A percentile compares a stretch with the other conserved stretches of the same genome.
Evolutionary conservation across 2,329 filamentous ascomycete species (phyloP).

Genomic region (Cadophora gregata): DNA sequence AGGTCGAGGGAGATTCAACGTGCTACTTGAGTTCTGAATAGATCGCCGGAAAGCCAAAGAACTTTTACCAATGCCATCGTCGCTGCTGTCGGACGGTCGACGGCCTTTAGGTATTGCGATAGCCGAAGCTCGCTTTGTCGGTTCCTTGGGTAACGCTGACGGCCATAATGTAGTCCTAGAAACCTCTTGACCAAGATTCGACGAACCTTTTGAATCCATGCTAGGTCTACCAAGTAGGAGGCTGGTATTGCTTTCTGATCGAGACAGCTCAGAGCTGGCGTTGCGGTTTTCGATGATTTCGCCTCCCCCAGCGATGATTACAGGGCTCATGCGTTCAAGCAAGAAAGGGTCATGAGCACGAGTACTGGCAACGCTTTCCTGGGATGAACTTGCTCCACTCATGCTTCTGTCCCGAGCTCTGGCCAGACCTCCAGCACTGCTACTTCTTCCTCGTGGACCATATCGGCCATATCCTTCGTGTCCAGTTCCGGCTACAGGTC

Average conservation of each 20-base stretch:
- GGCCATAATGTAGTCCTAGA: constrained; percentile 58
- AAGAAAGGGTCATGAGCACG: constrained; percentile 61
- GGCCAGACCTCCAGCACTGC: constrained; percentile 57
- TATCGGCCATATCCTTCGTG: constrained; percentile 84
- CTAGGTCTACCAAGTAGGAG: constrained; percentile 50
- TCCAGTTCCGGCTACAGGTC: constrained; percentile 89
- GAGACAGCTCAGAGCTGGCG: constrained; percentile 53
- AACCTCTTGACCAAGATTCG: constrained; percentile 44
- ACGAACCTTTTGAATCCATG: constrained; percentile 50
- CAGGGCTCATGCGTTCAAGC: constrained; percentile 66
- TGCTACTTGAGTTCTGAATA: constrained; percentile 54
- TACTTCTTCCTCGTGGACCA: constrained; percentile 66
- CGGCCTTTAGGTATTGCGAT: constrained; percentile 32
- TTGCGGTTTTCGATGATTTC: constrained; percentile 67
- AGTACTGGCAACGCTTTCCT: constrained; percentile 56
- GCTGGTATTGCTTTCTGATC: constrained; percentile 59
- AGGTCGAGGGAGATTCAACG: constrained; percentile 58
- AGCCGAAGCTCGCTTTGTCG: constrained; percentile 29
- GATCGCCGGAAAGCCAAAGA: constrained; percentile 62
- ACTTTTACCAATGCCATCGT: constrained; percentile 59
- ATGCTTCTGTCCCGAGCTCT: constrained; percentile 48
- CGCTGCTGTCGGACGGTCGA: constrained; percentile 59
- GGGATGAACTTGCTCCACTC: constrained; percentile 52
- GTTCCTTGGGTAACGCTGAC: constrained; percentile 55
- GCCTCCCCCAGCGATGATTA: constrained; percentile 67